phyloP scores from a whole-genome alignment of 345 rosid species.

The Aquilaria malaccensis region DNA sequence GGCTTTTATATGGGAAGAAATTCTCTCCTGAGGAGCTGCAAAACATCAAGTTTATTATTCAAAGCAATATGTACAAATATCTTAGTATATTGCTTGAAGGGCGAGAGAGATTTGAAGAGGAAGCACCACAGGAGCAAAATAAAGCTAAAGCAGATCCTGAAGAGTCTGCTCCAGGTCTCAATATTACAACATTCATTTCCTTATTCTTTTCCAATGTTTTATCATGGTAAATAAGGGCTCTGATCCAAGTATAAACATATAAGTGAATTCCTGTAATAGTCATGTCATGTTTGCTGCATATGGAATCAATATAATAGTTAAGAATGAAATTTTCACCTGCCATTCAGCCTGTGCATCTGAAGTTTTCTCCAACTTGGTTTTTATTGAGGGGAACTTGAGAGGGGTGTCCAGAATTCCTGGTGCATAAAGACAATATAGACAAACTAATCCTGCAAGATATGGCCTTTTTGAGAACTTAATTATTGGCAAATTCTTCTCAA shows the following conservation, averaged over 20 bases:
- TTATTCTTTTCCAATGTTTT: not conserved
- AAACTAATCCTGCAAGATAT: no score
- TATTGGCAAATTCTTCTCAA: no score
- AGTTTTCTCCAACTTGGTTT: no score
- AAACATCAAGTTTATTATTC: constrained; percentile 55
- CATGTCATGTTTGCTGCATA: no score
- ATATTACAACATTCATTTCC: constrained; percentile 1
- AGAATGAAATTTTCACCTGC: no score
- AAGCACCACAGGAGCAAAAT: constrained; percentile 23
- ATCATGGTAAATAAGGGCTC: not conserved
- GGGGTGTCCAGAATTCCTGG: no score
- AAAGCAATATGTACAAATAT: constrained; percentile 56
- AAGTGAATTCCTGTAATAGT: no score
- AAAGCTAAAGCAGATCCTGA: constrained; percentile 13
- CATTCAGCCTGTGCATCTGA: no score
- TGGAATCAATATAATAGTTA: no score
- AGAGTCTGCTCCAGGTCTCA: constrained; percentile 33
- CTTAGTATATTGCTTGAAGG: constrained; percentile 66
- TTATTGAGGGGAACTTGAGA: no score
- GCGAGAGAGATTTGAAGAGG: constrained; percentile 60
- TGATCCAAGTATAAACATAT: not conserved
- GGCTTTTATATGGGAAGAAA: constrained; percentile 42
- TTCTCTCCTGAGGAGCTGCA: constrained; percentile 50
- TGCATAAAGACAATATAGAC: no score
- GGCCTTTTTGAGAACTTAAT: no score